Evolutionary conservation across 2,329 filamentous ascomycete species (phyloP).

Genomic region (Talaromyces funiculosus): DNA sequence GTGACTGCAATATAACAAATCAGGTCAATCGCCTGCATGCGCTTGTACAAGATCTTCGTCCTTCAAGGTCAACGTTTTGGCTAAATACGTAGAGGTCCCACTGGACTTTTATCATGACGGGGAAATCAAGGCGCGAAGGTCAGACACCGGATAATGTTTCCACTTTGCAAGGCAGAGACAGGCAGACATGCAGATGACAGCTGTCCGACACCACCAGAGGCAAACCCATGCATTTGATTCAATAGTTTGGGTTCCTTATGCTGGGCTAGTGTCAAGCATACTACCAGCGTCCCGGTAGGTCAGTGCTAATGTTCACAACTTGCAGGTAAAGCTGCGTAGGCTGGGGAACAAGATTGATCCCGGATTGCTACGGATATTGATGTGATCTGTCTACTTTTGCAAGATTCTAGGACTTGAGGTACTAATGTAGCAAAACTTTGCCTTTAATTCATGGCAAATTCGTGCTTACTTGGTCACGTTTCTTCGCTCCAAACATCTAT

Average conservation of each 20-base stretch:
- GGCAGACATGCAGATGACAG: constrained; percentile 4
- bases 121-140: not conserved
- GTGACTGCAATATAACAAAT: constrained; percentile 1
- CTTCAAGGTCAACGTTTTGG: not conserved
- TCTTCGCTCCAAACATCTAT: not conserved
- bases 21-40: not conserved
- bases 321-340: not conserved
- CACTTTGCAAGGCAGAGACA: not conserved
- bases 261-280: not conserved
- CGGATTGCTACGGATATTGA: not conserved
- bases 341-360: not conserved
- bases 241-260: constrained; percentile 2
- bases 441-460: not conserved
- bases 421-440: not conserved
- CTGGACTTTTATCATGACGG: not conserved
- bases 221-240: constrained; percentile 2
- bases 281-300: not conserved
- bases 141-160: not conserved
- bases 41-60: not conserved
- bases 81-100: not conserved
- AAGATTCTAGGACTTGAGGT: not conserved
- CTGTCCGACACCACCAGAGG: constrained; percentile 3
- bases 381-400: not conserved
- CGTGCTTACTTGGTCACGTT: not conserved
- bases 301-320: not conserved